Evolutionary conservation across 1,284 basidiomycete genomes (phyloP).

Genomic region (Fomitopsis betulina): DNA sequence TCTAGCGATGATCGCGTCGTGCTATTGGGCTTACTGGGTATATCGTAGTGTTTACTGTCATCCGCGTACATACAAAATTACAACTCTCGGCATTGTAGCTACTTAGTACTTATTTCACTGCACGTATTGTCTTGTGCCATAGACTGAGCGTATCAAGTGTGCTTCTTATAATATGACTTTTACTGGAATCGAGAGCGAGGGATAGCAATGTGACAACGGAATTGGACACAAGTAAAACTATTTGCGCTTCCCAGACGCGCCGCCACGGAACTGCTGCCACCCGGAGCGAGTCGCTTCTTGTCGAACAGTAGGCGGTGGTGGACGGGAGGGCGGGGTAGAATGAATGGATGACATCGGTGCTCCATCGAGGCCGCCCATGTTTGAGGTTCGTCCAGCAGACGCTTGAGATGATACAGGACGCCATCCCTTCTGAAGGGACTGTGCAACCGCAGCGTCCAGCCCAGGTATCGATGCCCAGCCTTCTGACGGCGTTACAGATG

Average conservation of each 20-base stretch:
- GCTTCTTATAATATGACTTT: not conserved
- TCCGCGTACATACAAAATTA: slow-evolving; percentile 31
- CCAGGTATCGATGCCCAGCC: not conserved
- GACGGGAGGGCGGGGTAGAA: not conserved
- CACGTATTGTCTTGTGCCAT: slow-evolving; percentile 14
- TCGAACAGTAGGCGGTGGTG: slow-evolving; percentile 2
- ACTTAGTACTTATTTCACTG: slow-evolving; percentile 29
- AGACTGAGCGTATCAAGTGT: not conserved
- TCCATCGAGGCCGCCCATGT: not conserved
- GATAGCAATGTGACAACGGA: not conserved
- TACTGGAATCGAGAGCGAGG: not conserved
- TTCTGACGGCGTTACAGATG: not conserved
- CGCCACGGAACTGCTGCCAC: slow-evolving; percentile 51
- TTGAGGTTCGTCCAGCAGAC: not conserved
- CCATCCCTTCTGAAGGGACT: not conserved
- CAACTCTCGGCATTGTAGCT: slow-evolving; percentile 29
- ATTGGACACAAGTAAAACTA: slow-evolving; percentile 4
- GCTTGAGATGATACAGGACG: not conserved
- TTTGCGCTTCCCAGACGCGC: slow-evolving; percentile 21
- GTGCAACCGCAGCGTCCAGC: not conserved
- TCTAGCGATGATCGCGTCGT: slow-evolving; percentile 3
- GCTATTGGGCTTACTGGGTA: slow-evolving; percentile 7
- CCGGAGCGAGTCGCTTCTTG: slow-evolving; percentile 31
- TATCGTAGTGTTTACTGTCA: slow-evolving; percentile 12
- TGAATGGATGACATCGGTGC: not conserved